These are phyloP conservation scores for Ceratocystis lukuohia DNA, from an alignment of 2,329 filamentous ascomycete genomes.

Conservation along the genomic window DNA sequence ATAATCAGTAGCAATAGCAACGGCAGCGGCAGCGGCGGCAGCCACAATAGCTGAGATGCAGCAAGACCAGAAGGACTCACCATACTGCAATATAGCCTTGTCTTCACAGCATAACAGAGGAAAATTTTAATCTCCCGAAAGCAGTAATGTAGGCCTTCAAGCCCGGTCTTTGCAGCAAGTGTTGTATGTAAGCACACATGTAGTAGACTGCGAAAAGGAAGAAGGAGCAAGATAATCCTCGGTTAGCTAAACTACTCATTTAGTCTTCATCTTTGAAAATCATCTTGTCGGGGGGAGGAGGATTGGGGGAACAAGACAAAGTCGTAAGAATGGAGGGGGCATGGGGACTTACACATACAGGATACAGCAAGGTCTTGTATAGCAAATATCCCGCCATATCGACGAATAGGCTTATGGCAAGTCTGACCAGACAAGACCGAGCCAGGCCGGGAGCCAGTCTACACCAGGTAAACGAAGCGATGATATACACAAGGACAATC, in stretches of 20 bases:
- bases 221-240: background rate
- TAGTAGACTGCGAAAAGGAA: background rate
- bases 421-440: background rate
- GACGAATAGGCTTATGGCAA: background rate
- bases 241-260: no score
- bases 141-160: background rate
- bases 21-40: background rate
- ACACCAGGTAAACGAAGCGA: background rate
- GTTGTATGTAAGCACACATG: background rate
- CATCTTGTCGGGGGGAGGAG: no score
- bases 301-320: no score
- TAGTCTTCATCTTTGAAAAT: no score
- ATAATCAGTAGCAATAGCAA: background rate
- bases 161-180: background rate
- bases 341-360: no score
- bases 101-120: background rate
- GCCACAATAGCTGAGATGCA: background rate
- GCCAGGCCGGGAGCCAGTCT: background rate
- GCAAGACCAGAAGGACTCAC: background rate
- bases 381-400: background rate
- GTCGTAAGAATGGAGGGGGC: no score
- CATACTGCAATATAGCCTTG: background rate
- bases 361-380: background rate
- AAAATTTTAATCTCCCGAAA: background rate
- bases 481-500: no score